Conservation (phyloP, 2,329 filamentous ascomycete genomes). For the Fusarium sp. region DNA sequence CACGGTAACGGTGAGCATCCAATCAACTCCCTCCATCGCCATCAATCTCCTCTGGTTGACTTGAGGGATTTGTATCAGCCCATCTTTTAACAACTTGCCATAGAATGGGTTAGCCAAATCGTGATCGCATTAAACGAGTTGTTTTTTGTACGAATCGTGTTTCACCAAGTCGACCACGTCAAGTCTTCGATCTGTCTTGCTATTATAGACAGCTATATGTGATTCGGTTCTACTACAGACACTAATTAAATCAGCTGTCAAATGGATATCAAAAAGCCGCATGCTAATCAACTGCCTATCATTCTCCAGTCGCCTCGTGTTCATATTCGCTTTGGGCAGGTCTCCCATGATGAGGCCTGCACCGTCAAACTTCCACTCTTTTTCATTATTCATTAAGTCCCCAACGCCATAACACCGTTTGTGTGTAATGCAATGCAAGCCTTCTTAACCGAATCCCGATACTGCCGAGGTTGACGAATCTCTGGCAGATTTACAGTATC, state of each 20-base stretch:
- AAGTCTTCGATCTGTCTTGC: constrained; percentile 20
- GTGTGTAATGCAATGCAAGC: constrained; percentile 20
- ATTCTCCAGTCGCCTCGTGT: constrained; percentile 6
- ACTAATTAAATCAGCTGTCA: constrained; percentile 34
- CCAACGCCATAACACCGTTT: constrained; percentile 45
- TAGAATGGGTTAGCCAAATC: not conserved
- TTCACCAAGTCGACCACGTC: not conserved
- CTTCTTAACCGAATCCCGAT: not conserved
- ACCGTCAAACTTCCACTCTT: constrained; percentile 16
- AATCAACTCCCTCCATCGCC: constrained; percentile 18
- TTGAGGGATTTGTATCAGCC: constrained; percentile 42
- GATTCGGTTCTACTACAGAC: constrained; percentile 29
- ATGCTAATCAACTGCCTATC: constrained; percentile 25
- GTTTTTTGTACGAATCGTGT: not conserved
- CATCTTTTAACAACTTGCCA: not conserved
- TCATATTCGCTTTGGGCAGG: constrained; percentile 15
- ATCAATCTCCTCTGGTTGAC: constrained; percentile 16
- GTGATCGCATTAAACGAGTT: constrained; percentile 5
- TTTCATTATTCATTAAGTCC: constrained; percentile 46
- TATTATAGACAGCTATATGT: constrained; percentile 37
- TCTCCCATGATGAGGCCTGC: constrained; percentile 1
- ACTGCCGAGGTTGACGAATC: not conserved
- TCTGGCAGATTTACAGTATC: constrained; percentile 1
- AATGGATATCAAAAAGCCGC: constrained; percentile 42
- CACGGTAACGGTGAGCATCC: constrained; percentile 18